A percentile compares a stretch with the other conserved stretches of the same genome.
phyloP scores from a whole-genome alignment of 495 filamentous ascomycete species.

The Pyronema omphalodes region DNA sequence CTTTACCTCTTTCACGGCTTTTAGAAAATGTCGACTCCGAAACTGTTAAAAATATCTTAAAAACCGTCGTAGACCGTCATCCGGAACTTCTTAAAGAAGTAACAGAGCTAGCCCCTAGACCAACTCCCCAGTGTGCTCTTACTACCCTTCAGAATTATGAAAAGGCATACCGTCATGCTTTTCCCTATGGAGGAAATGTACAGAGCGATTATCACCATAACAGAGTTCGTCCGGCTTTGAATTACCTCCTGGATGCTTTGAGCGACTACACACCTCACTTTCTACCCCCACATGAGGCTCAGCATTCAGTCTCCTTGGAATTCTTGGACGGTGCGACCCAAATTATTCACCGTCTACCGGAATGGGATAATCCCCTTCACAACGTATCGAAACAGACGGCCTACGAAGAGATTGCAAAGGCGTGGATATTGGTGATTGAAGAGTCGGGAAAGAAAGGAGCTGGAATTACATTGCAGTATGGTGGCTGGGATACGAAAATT shows the following conservation, averaged over 20 bases:
- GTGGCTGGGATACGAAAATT: conserved; percentile 81
- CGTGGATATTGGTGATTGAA: conserved; percentile 80
- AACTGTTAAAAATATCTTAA: conserved; percentile 63
- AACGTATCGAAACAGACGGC: conserved; percentile 83
- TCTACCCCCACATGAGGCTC: conserved; percentile 74
- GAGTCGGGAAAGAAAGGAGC: conserved; percentile 83
- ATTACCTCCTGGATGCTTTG: conserved; percentile 69
- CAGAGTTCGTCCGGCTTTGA: conserved; percentile 64
- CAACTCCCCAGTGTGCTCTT: conserved; percentile 60
- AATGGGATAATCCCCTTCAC: conserved; percentile 69
- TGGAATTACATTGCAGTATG: conserved; percentile 77
- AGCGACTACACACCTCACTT: conserved; percentile 90
- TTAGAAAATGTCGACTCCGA: conserved; percentile 77
- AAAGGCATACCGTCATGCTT: conserved; percentile 51
- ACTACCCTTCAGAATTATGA: conserved; percentile 69
- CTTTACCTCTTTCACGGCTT: conserved; percentile 62
- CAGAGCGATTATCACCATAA: conserved; percentile 90
- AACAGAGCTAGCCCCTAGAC: conserved; percentile 64
- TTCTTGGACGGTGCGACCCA: conserved; percentile 81
- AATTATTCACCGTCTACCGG: conserved; percentile 70
- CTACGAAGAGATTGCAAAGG: conserved; percentile 86
- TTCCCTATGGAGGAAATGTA: conserved; percentile 66
- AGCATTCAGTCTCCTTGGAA: conserved; percentile 55
- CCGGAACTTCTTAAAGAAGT: conserved; percentile 67
- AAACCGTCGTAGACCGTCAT: conserved; percentile 75